Percentiles rank a stretch among this genome's conserved stretches.
These are phyloP conservation scores for Quercus robur DNA, from an alignment of 306 rosid species.

Conservation along the genomic window DNA sequence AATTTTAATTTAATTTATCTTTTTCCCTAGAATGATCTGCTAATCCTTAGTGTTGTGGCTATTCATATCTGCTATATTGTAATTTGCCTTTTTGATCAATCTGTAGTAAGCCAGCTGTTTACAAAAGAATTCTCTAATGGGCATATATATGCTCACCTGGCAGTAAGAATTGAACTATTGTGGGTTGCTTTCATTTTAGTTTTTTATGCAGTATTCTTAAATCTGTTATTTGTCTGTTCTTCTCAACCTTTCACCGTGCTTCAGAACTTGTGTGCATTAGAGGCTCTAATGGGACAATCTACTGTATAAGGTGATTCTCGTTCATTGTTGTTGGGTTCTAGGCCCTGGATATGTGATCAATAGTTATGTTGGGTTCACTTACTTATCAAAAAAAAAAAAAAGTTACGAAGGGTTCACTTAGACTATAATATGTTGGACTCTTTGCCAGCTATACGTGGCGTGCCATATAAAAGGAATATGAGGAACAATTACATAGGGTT, in stretches of 20 bases:
- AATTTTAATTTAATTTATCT: not conserved
- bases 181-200: not conserved
- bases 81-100: not conserved
- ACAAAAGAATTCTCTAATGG: not conserved
- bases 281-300: not conserved
- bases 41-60: not conserved
- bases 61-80: not conserved
- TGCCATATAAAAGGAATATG: not conserved
- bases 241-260: not conserved
- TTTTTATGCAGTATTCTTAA: not conserved
- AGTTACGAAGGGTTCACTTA: not conserved
- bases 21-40: not conserved
- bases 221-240: not conserved
- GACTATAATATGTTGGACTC: not conserved
- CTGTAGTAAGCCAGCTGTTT: not conserved
- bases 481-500: not conserved
- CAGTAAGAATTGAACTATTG: not conserved
- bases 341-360: not conserved
- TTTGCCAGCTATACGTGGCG: not conserved
- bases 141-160: not conserved
- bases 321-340: not conserved
- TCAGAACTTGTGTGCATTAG: not conserved
- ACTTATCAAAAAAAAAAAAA: too few species aligned
- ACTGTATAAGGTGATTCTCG: not conserved
- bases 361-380: not conserved